Conservation (phyloP, 805 yeast species). For the Jamesozyma hellenica region DNA sequence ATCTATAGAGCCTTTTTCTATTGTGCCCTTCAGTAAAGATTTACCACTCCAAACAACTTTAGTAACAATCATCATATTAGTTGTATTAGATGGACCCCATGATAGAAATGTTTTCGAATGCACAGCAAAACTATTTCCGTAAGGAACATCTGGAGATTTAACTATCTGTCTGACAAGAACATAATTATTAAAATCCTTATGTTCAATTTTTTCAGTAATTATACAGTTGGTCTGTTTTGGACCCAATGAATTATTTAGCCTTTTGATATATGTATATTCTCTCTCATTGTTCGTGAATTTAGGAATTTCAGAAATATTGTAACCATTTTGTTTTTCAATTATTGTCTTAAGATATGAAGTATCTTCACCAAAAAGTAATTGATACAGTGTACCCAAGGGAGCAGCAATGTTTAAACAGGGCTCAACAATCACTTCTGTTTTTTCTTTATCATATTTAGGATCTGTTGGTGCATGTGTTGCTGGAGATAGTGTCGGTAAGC, state of each 20-base stretch:
- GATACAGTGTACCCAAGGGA: conserved; percentile 57
- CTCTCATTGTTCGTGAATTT: conserved; percentile 36
- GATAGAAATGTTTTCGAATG: conserved; percentile 48
- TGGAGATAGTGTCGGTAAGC: conserved; percentile 30
- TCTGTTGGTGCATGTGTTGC: conserved; percentile 38
- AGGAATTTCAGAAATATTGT: conserved; percentile 44
- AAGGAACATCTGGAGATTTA: conserved; percentile 66
- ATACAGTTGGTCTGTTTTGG: conserved; percentile 64
- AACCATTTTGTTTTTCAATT: conserved; percentile 50
- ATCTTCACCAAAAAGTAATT: conserved; percentile 55
- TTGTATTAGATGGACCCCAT: conserved; percentile 56
- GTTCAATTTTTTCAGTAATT: conserved; percentile 46
- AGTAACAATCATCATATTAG: conserved; percentile 47
- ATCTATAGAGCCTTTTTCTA: conserved; percentile 64
- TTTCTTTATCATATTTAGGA: conserved; percentile 34
- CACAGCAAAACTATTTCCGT: conserved; percentile 59
- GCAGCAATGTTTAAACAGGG: conserved; percentile 44
- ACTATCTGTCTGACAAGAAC: conserved; percentile 43
- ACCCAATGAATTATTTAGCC: conserved; percentile 53
- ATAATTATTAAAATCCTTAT: conserved; percentile 35
- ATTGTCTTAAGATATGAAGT: conserved; percentile 38
- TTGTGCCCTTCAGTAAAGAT: conserved; percentile 65
- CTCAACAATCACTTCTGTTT: conserved; percentile 43
- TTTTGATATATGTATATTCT: conserved; percentile 46
- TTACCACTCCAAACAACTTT: conserved; percentile 63